Percentiles rank a stretch among this genome's conserved stretches.
phyloP scores from a whole-genome alignment of 192 early-diverging fungal species.

The Phycomyces nitens region DNA sequence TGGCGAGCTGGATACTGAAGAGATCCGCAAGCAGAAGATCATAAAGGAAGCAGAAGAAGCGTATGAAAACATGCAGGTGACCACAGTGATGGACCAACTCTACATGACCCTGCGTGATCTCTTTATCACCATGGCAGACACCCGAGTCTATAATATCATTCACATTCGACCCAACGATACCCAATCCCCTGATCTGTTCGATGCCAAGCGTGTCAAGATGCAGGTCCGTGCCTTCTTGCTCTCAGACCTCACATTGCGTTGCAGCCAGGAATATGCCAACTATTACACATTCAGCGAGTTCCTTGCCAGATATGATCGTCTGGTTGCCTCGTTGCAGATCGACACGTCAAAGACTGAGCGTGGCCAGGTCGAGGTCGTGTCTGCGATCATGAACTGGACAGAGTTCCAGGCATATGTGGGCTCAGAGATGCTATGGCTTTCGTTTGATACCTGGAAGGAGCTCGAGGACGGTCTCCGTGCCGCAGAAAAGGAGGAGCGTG shows the following conservation, averaged over 20 bases:
- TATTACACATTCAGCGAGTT: constrained; percentile 70
- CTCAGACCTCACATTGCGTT: constrained; percentile 66
- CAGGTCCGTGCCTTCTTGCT: constrained; percentile 71
- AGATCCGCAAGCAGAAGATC: constrained; percentile 13
- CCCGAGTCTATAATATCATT: constrained; percentile 77
- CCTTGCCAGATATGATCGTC: constrained; percentile 55
- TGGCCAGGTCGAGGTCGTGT: constrained; percentile 37
- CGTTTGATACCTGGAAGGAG: constrained; percentile 62
- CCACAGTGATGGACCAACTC: constrained; percentile 54
- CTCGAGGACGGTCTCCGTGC: constrained; percentile 58
- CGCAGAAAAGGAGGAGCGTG: constrained; percentile 56
- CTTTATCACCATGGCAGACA: constrained; percentile 70
- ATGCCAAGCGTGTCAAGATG: constrained; percentile 57
- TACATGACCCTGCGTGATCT: constrained; percentile 75
- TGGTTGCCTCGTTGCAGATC: constrained; percentile 17
- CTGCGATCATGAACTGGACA: constrained; percentile 42
- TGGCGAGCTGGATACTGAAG: constrained; percentile 16
- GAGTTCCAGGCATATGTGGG: constrained; percentile 52
- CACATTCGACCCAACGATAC: constrained; percentile 73
- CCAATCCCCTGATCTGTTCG: constrained; percentile 47
- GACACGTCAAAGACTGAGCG: constrained; percentile 17
- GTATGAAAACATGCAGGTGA: constrained; percentile 40
- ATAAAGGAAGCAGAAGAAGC: constrained; percentile 25
- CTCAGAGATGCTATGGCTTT: constrained; percentile 55
- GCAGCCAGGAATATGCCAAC: constrained; percentile 70